Conservation (phyloP, 1,139 yeast species). For the Hansenula lynferdii region DNA sequence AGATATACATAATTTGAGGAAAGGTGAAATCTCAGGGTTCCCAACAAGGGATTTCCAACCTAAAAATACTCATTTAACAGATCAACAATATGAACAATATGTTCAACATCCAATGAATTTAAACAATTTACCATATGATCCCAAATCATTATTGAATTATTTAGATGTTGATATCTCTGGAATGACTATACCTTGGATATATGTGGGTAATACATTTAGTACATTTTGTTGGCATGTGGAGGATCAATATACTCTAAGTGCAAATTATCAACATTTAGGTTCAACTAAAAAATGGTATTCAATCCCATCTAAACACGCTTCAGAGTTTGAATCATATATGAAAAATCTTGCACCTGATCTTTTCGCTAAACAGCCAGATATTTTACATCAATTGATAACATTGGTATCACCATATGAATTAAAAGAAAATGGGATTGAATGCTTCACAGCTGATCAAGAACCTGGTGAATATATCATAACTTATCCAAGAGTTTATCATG, state of each 20-base stretch:
- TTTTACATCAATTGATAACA: slow-evolving; percentile 82
- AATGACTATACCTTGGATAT: slow-evolving; percentile 82
- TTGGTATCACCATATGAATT: slow-evolving; percentile 65
- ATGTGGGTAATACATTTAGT: slow-evolving; percentile 66
- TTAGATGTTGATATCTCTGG: slow-evolving; percentile 65
- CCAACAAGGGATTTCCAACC: slow-evolving; percentile 34
- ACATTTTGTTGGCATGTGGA: slow-evolving; percentile 88
- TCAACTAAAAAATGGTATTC: slow-evolving; percentile 79
- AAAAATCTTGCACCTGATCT: slow-evolving; percentile 69
- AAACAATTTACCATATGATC: slow-evolving; percentile 59
- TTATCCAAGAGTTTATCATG: slow-evolving; percentile 74
- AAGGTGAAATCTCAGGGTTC: slow-evolving; percentile 68
- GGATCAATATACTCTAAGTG: slow-evolving; percentile 74
- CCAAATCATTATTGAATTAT: slow-evolving; percentile 58
- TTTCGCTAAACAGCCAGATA: slow-evolving; percentile 81
- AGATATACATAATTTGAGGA: slow-evolving; percentile 57
- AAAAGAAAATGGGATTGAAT: slow-evolving; percentile 47
- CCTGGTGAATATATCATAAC: slow-evolving; percentile 78
- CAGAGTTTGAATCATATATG: slow-evolving; percentile 50
- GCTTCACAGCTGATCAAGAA: slow-evolving; percentile 71
- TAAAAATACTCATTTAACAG: slow-evolving; percentile 26
- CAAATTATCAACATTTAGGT: slow-evolving; percentile 75
- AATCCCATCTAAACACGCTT: slow-evolving; percentile 54
- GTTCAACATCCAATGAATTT: slow-evolving; percentile 61
- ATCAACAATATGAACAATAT: slow-evolving; percentile 31